These are phyloP conservation scores for Scutellaria galericulata DNA, from an alignment of 257 asterid genomes.

Conservation along the genomic window DNA sequence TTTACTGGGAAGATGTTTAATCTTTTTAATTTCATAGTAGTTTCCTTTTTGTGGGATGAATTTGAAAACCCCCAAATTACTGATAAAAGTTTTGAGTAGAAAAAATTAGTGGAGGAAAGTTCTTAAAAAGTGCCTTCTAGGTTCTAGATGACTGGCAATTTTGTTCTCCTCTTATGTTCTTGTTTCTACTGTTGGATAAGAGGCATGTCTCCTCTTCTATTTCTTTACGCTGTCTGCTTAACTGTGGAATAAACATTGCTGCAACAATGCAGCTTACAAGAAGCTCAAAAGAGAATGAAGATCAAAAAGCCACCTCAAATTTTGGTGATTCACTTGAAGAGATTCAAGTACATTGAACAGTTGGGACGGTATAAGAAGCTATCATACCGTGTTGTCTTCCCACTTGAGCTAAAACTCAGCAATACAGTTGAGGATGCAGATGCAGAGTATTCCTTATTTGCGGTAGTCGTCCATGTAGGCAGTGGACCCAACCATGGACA, in stretches of 20 bases:
- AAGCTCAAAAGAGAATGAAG: constrained; percentile 95
- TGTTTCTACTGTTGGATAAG: not conserved
- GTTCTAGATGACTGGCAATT: not conserved
- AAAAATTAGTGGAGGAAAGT: not conserved
- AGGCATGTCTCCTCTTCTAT: not conserved
- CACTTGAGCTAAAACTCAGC: constrained; percentile 81
- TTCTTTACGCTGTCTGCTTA: not conserved
- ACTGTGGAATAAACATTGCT: constrained; percentile 11
- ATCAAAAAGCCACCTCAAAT: constrained; percentile 80
- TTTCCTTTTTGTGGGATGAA: constrained; percentile 9
- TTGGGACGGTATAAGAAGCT: constrained; percentile 79
- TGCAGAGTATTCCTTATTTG: constrained; percentile 75
- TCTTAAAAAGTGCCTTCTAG: constrained; percentile 3
- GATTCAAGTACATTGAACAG: constrained; percentile 86
- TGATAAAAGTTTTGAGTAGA: not conserved
- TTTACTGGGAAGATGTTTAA: constrained; percentile 6
- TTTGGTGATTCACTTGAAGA: constrained; percentile 78
- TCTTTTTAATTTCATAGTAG: constrained; percentile 4
- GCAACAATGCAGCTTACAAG: constrained; percentile 70
- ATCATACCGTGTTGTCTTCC: constrained; percentile 86
- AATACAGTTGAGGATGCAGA: constrained; percentile 86
- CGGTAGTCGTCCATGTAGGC: constrained; percentile 85
- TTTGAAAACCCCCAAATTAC: not conserved
- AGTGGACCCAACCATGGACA: constrained; percentile 96
- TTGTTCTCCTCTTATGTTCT: not conserved